Evolutionary conservation across 352 stramenopile species (phyloP), one percentile per base, ranked within the genome.

Genomic region (Lagenidium giganteum): DNA sequence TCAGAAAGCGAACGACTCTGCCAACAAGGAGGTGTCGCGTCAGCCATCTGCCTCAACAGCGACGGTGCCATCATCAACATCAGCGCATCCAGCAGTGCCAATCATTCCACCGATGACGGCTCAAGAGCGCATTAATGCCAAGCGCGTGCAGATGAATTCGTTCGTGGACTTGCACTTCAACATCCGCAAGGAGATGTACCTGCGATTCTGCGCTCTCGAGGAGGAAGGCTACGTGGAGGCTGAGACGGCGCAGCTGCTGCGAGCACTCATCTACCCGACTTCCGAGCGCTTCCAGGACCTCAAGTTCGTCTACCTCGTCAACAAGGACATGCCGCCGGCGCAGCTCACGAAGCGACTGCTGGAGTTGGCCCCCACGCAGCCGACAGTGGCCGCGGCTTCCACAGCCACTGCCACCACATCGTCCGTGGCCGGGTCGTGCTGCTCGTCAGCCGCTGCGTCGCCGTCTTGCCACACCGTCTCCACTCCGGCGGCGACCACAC

Each of bases 241-340:
- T 13, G 81, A 93, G 36, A 75, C 70, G 16, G 81, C 81, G 13
- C 76, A 87, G 53, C 33, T 87, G 45, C 56, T 93, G 39, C 76
- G 78, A 13, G 69, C 73, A 35, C 67, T 89, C 35, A 91, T 89
- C 47, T 88, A 89, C 42, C 81, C 81, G 51, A 90, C 81, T 24
- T 90, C 81, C 9, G 69, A 89, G 35, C 56, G 65, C 34, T 93
- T 93, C 32, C 77, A 90, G 66, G 81, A 93, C 51, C 71, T 93
- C 51, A 89, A 89, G 43, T 93, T 93, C 36, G 81, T 93, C 17
- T 93, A 93, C 57, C 51, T 91, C 13, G 78, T 93, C n/a, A 93
- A 93, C 54, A 90, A 89, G 42, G 76, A 91, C 31, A 49, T 84
- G 30, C 65, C 78, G 42, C 72, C 75, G 14, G 67, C 75, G 13